A percentile compares a stretch with the other conserved stretches of the same genome.
Evolutionary conservation across 2,329 filamentous ascomycete genomes (phyloP).

Genomic region (Calonectria crousiana): DNA sequence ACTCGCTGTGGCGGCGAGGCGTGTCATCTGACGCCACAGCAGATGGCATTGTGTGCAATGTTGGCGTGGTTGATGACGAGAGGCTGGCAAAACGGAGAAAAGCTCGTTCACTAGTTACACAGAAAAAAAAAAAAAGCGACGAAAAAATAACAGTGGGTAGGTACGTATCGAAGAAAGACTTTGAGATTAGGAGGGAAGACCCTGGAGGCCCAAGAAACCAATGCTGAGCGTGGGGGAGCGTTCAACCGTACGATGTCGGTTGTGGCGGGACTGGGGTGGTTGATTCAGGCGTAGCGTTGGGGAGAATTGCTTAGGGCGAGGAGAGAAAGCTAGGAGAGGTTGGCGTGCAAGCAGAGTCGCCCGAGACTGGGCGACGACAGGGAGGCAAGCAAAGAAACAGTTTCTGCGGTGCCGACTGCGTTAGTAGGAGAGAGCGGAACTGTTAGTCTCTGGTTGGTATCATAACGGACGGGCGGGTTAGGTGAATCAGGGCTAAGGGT

Average conservation of each 20-base stretch:
- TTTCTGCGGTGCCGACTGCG: conserved; percentile 3
- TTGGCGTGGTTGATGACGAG: neutral
- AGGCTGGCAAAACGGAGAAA: neutral
- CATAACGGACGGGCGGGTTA: conserved; percentile 7
- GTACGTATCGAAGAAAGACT: conserved; percentile 6
- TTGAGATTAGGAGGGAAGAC: neutral
- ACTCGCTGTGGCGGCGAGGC: conserved; percentile 27
- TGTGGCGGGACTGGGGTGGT: conserved; percentile 8
- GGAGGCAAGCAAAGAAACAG: conserved; percentile 14
- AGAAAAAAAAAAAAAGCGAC: neutral
- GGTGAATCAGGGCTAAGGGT: conserved; percentile 19
- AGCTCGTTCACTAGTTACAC: neutral
- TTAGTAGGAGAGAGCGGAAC: neutral
- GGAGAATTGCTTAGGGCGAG: conserved; percentile 32
- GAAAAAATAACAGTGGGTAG: neutral
- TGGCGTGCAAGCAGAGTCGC: conserved; percentile 31
- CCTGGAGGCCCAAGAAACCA: conserved; percentile 13
- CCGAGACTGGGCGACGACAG: conserved; percentile 27
- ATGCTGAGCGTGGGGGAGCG: conserved; percentile 26
- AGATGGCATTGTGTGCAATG: conserved; percentile 36
- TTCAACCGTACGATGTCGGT: conserved; percentile 27
- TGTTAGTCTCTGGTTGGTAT: conserved; percentile 1
- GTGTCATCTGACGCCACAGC: conserved; percentile 22
- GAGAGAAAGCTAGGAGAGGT: conserved; percentile 8
- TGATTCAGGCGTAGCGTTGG: conserved; percentile 17